phyloP scores from a whole-genome alignment of 2,329 filamentous ascomycete species.

The Hymenoscyphus occultus region DNA sequence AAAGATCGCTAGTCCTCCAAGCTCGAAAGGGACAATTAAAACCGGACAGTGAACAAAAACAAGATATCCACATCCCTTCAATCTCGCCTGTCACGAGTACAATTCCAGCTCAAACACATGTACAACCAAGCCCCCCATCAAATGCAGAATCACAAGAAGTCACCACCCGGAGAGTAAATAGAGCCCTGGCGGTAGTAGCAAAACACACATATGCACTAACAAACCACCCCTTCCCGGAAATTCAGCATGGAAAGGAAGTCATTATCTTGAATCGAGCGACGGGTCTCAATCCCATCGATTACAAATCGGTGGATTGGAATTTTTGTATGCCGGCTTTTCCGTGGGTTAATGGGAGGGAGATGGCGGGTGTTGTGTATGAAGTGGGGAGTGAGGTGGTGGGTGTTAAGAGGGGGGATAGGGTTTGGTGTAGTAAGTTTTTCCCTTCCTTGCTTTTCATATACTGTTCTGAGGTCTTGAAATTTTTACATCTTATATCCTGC shows the following conservation, averaged over 20 bases:
- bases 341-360: slow-evolving; percentile 25
- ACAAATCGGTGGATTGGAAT: slow-evolving; percentile 41
- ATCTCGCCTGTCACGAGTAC: no score
- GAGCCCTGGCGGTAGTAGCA: slow-evolving; percentile 33
- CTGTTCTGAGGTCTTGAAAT: no score
- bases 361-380: slow-evolving; percentile 22
- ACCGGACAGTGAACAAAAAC: no score
- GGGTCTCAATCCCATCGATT: slow-evolving; percentile 47
- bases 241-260: slow-evolving; percentile 38
- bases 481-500: slow-evolving; percentile 15
- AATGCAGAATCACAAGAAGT: no score
- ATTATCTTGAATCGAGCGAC: slow-evolving; percentile 38
- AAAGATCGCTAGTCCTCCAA: not conserved
- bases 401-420: slow-evolving; percentile 22
- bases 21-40: not conserved
- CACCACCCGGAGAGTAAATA: slow-evolving; percentile 4
- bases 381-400: slow-evolving; percentile 19
- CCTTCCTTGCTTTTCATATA: slow-evolving; percentile 30
- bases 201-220: slow-evolving; percentile 26
- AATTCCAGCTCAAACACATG: no score
- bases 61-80: no score
- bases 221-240: slow-evolving; percentile 38
- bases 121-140: no score
- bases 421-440: slow-evolving; percentile 31
- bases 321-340: slow-evolving; percentile 40